Evolutionary conservation across 2,329 filamentous ascomycete genomes (phyloP).

Genomic region (Lachnellula arida): DNA sequence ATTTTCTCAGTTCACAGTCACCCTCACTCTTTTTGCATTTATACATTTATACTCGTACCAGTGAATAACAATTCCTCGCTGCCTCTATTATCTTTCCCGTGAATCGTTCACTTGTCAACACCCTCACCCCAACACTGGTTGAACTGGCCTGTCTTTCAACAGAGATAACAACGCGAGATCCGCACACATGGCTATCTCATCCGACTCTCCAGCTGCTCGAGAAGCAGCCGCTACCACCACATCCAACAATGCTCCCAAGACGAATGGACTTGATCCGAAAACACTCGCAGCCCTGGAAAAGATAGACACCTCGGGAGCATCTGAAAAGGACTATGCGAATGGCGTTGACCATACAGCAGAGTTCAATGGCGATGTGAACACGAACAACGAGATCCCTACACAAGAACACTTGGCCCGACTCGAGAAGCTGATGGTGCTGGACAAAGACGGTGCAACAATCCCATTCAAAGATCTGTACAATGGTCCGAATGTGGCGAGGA

Average conservation of each 20-base stretch:
- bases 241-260: background rate
- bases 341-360: constrained; percentile 37
- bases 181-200: background rate
- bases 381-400: constrained; percentile 51
- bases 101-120: background rate
- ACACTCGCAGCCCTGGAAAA: constrained; percentile 3
- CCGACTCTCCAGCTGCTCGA: background rate
- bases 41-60: no score
- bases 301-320: constrained; percentile 10
- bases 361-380: constrained; percentile 52
- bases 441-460: constrained; percentile 28
- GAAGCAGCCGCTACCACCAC: background rate
- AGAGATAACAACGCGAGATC: background rate
- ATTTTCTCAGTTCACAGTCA: no score
- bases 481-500: constrained; percentile 29
- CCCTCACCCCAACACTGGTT: background rate
- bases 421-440: constrained; percentile 34
- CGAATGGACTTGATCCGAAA: background rate
- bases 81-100: background rate
- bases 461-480: constrained; percentile 33
- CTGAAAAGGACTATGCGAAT: background rate
- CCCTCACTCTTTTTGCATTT: no score
- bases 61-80: no score
- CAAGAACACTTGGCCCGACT: constrained; percentile 45
- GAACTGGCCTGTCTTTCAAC: no score